Percentiles rank a stretch among this genome's conserved stretches.
These are phyloP conservation scores for Chlamydomonas sp. DNA, from an alignment of 139 green algal genomes.

Conservation along the genomic window DNA sequence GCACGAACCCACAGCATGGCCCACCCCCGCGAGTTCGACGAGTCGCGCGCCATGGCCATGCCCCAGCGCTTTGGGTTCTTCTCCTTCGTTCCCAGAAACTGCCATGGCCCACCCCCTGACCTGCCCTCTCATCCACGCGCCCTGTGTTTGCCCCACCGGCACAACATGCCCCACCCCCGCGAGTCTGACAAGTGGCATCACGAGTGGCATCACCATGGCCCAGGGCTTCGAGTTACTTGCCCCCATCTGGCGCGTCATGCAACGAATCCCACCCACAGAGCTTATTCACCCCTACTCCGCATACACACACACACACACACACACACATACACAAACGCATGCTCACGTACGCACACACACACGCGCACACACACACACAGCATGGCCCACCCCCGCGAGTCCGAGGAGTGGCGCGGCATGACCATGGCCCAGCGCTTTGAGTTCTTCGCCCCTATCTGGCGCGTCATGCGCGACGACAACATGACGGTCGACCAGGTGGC, in stretches of 20 bases:
- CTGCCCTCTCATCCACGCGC: too few relatives aligned
- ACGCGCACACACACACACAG: too few relatives aligned
- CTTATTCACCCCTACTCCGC: not conserved
- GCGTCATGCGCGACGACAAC: conserved; percentile 76
- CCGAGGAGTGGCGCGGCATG: conserved; percentile 74
- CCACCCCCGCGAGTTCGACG: conserved; percentile 56
- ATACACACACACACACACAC: too few relatives aligned
- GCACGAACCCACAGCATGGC: conserved; percentile 53
- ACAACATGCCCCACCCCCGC: conserved; percentile 37
- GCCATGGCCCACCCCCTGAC: too few relatives aligned
- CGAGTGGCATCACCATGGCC: not conserved
- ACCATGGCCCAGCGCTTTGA: conserved; percentile 56
- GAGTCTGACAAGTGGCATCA: not conserved
- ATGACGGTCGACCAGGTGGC: conserved; percentile 62
- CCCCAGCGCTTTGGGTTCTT: conserved; percentile 72
- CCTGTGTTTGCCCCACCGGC: too few relatives aligned
- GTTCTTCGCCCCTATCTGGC: conserved; percentile 86
- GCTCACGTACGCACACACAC: too few relatives aligned
- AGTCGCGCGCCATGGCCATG: conserved; percentile 71
- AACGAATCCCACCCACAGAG: not conserved
- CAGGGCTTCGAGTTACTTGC: not conserved
- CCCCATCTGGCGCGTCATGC: not conserved
- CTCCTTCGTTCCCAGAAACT: too few relatives aligned
- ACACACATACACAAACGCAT: too few relatives aligned
- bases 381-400: conserved; percentile 71